These are phyloP conservation scores for Vitis hybrid DNA, from an alignment of 177 flowering plant genomes.

Conservation along the genomic window DNA sequence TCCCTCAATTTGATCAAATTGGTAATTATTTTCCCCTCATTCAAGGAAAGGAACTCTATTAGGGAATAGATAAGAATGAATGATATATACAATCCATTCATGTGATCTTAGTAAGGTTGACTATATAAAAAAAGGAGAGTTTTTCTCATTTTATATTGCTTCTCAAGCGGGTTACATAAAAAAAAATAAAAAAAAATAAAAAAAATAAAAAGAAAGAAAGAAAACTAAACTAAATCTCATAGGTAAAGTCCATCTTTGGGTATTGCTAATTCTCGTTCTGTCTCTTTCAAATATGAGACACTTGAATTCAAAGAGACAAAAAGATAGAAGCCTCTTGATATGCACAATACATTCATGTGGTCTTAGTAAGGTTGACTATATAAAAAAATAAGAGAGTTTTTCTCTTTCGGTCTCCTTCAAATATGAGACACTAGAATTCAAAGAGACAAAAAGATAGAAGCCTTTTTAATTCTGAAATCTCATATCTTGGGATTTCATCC, in stretches of 20 bases:
- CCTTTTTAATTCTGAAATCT: not conserved
- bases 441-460: not conserved
- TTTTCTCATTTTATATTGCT: not conserved
- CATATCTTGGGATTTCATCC: not conserved
- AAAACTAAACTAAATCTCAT: not conserved
- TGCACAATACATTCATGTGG: not conserved
- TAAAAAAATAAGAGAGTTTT: not conserved
- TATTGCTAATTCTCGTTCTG: not conserved
- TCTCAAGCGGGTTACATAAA: not conserved
- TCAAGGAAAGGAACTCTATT: not conserved
- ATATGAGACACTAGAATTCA: not conserved
- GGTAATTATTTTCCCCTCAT: not conserved
- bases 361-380: not conserved
- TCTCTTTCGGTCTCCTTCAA: not conserved
- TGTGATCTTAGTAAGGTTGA: not conserved
- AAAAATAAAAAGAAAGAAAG: fast-evolving
- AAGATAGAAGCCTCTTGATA: not conserved
- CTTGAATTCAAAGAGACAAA: not conserved
- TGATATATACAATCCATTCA: not conserved
- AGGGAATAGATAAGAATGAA: not conserved
- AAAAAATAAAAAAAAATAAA: too few species aligned
- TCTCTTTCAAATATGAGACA: not conserved
- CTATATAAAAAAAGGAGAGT: not conserved
- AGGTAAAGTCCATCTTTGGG: not conserved
- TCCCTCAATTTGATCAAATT: not conserved